Base-by-base conservation (phyloP, 202 grass and related monocot genomes). In the Saccharum hybrid region DNA sequence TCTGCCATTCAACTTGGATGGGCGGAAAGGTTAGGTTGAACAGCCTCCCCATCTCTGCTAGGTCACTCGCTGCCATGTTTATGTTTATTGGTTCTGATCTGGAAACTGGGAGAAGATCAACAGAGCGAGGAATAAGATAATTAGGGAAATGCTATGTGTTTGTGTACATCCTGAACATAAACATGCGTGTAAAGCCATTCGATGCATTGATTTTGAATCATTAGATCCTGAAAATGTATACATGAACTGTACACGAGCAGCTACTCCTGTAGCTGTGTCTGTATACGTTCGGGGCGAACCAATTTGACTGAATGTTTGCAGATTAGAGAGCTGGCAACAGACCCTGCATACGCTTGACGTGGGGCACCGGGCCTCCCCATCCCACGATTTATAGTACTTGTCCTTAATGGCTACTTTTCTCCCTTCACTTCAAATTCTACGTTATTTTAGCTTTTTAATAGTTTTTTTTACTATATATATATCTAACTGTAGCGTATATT, bases 11-110 rank as follows among this genome's bases (percentile, higher is more conserved):
- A 8, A 31, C 36, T 57, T 22, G 33, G 12, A 19, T 57, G 65
- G 66, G 36, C 1, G 36, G 48, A 30, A 70, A 81, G 34, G 46
- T 57, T 69, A 2, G 15, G 19, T 52, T 52, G 16, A 39, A 51
- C 46, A 56, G 66, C 33, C 64, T 68, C 46, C 77, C 77, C 46
- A 68, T 68, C 33, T 56, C 51, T 8, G 3, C 26, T 72, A 30
- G 41, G 72, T 13, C 46, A 21, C 4, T 56, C 46, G 51, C 15
- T 21, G 71, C 8, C 71, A 16, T 74, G 43, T 19, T 72, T 18
- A 16, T 74, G 43, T 19, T 72, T 18, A 22, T 16, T 51, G 13
- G 26, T 33, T 46, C 51, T 51, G 42, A 18, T 72, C 28, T 54
- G 28, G 46, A 1, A 16, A 7, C 30, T 52, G 28, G 26, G 45